Conservation (phyloP, 139 green algal genomes). For the Yamagishiella unicocca region DNA sequence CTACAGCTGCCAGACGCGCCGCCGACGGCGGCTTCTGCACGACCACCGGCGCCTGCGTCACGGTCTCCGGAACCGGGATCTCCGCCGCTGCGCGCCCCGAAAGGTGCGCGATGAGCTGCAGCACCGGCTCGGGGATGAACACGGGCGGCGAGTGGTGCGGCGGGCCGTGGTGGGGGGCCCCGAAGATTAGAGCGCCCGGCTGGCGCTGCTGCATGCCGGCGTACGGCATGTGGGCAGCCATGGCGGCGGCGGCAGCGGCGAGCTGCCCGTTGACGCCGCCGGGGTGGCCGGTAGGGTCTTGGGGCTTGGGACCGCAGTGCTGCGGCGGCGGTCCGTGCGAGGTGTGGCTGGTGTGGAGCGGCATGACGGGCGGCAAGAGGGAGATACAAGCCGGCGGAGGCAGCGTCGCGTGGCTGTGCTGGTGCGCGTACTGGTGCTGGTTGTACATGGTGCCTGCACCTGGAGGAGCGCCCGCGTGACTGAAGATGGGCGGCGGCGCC, state of each 20-base stretch:
- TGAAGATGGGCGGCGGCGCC: neutral
- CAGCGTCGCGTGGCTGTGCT: neutral
- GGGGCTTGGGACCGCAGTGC: neutral
- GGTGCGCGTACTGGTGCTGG: neutral
- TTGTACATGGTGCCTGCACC: neutral
- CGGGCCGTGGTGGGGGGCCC: neutral
- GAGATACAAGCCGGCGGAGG: neutral
- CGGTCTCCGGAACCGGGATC: constrained; percentile 1
- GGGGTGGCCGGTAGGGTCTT: neutral
- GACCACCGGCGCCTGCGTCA: neutral
- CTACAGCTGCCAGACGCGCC: constrained; percentile 59
- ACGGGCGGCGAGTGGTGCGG: neutral
- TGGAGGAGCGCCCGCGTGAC: neutral
- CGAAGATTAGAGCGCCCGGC: neutral
- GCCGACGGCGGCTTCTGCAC: constrained; percentile 10
- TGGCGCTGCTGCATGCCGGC: neutral
- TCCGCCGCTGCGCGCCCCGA: constrained; percentile 5
- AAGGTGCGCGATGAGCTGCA: constrained; percentile 47
- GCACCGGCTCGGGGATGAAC: constrained; percentile 43
- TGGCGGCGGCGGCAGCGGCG: neutral
- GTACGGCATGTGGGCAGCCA: neutral
- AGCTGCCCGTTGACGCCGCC: neutral
- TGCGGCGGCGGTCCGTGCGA: neutral
- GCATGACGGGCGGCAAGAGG: constrained; percentile 1
- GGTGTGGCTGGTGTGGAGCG: neutral